A percentile compares a stretch with the other conserved stretches of the same genome.
Evolutionary conservation across 306 rosid species (phyloP).

Genomic region (Calophaca sinica): DNA sequence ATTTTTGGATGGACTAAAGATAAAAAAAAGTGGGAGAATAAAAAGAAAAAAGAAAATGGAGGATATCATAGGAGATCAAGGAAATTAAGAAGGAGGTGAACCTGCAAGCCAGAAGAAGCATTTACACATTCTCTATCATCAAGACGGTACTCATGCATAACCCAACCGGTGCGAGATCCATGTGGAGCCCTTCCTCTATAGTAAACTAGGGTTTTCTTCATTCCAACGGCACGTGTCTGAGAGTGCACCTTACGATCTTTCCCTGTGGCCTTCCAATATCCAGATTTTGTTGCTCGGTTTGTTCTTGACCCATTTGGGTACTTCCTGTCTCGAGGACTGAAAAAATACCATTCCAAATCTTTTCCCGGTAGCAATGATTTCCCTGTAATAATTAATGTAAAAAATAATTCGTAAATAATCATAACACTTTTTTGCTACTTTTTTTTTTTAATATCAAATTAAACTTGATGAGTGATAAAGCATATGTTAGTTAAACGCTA

Average conservation of each 20-base stretch:
- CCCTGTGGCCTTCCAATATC: slow-evolving; percentile 98
- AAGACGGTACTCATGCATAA: slow-evolving; percentile 98
- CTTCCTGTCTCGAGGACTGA: slow-evolving; percentile 90
- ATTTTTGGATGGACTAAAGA: no score
- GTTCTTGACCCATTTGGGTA: slow-evolving; percentile 98
- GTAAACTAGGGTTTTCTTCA: slow-evolving; percentile 98
- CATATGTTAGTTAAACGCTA: background rate
- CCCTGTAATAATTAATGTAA: slow-evolving; percentile 58
- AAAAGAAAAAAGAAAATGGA: background rate
- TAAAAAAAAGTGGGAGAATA: no score
- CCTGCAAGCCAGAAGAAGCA: slow-evolving; percentile 71
- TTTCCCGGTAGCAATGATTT: slow-evolving; percentile 93
- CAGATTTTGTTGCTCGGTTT: slow-evolving; percentile 88
- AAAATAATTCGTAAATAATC: background rate
- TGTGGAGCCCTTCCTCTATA: slow-evolving; percentile 97
- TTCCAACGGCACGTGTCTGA: slow-evolving; percentile 72
- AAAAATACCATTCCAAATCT: slow-evolving; percentile 98
- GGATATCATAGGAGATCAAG: background rate
- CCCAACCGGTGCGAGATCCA: slow-evolving; percentile 90
- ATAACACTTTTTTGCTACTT: background rate
- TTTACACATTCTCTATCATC: slow-evolving; percentile 84
- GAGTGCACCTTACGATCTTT: slow-evolving; percentile 91
- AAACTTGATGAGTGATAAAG: background rate
- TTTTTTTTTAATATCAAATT: background rate
- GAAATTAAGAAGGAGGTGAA: background rate